These are phyloP conservation scores for Monsonia emarginata DNA, from an alignment of 441 rosid species.

Conservation along the genomic window DNA sequence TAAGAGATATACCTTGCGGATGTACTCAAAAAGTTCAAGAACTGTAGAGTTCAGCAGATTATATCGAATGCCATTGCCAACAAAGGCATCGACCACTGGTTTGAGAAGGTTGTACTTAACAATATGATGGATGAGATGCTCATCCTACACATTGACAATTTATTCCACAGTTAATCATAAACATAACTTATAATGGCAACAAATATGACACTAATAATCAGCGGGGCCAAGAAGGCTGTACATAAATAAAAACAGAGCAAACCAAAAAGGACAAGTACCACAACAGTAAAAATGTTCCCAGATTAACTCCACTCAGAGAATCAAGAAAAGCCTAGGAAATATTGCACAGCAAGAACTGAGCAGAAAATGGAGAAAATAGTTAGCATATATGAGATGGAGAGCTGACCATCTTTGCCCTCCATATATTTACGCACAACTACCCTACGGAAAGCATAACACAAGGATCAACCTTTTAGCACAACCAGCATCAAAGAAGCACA, in stretches of 20 bases:
- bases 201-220: background rate
- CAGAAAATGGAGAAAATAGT: too few species aligned
- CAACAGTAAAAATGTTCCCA: too few species aligned
- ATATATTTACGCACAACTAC: too few species aligned
- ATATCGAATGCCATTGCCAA: conserved; percentile 78
- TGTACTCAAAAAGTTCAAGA: conserved; percentile 82
- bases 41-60: conserved; percentile 85
- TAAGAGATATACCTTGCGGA: conserved; percentile 60
- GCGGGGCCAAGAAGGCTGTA: background rate
- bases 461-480: too few species aligned
- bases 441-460: too few species aligned
- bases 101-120: conserved; percentile 77
- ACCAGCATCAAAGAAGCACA: too few species aligned
- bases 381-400: too few species aligned
- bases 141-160: conserved; percentile 58
- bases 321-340: background rate
- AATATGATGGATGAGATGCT: conserved; percentile 61
- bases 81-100: conserved; percentile 78
- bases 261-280: too few species aligned
- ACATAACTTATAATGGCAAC: background rate
- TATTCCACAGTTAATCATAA: conserved; percentile 15
- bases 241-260: too few species aligned
- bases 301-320: background rate
- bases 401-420: too few species aligned
- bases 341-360: too few species aligned